Base-by-base conservation (phyloP, 1,284 basidiomycete species). In the Cerrena zonata region DNA sequence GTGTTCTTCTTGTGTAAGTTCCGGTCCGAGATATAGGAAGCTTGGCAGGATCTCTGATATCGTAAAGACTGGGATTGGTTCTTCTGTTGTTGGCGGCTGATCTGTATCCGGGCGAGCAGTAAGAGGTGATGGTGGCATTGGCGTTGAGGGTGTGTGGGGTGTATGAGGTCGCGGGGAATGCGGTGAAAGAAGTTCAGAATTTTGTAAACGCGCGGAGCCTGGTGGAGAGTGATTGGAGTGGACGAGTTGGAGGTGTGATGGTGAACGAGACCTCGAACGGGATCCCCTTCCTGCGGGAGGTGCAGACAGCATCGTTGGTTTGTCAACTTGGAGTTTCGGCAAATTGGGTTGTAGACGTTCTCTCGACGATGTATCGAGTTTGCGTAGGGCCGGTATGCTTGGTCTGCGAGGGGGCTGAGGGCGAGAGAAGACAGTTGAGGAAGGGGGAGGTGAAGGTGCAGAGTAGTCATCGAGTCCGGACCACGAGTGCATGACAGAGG, bases 1-100 rank as follows among this genome's bases (percentile, higher is more conserved):
- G 61, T 97, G 89, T 52, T 82, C 81, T 45, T 75, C 71, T 3
- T 75, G 71, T 1, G 84, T 83, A n/a, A 91, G 77, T 65, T 97
- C 93, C 0, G 94, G 90, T 1, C 94, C 94, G 15, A 98, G 79
- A 66, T 82, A 98, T 19, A 98, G 75, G 68, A 95, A 95, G 52
- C 82, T 80, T 1, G 94, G 93, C 1, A 98, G 74, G 55, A 98
- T 96, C 11, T 85, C 89, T 12, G 91, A 93, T 21, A 94, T 80
- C 19, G 77, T 72, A 62, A 95, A 94, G 2, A 71, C 67, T 4
- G 81, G 79, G 34, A 77, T 74, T 55, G 78, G 79, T 0, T 34
- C 78, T 0, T 78, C 79, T 0, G 77, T 77, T 13, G 77, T 76
- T 10, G 75, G 76, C 5, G 81, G 77, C 50, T 72, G 68, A 15